Conservation (phyloP, 2,329 filamentous ascomycete genomes). For the Phoma sp. region DNA sequence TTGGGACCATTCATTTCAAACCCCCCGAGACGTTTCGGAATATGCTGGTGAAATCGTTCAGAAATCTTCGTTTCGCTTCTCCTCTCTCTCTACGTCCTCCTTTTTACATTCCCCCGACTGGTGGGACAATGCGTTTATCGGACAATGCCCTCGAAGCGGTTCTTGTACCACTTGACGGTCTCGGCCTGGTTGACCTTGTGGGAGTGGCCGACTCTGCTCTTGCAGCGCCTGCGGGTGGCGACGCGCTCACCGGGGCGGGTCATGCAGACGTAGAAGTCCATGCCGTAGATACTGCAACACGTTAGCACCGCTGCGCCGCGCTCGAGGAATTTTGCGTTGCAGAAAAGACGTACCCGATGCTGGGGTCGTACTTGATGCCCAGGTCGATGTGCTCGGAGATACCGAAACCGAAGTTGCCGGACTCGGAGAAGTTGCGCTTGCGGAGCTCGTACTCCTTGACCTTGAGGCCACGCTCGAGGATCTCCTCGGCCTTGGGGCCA, state of each 20-base stretch:
- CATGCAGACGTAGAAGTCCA: constrained; percentile 99
- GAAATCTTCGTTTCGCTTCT: constrained; percentile 38
- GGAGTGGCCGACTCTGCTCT: constrained; percentile 81
- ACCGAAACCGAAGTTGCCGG: constrained; percentile 95
- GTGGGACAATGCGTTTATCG: constrained; percentile 69
- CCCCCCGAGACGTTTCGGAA: constrained; percentile 43
- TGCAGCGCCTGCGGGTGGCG: constrained; percentile 88
- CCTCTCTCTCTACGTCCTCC: constrained; percentile 24
- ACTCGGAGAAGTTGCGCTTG: constrained; percentile 99
- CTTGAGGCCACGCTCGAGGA: constrained; percentile 99
- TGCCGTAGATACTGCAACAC: constrained; percentile 60
- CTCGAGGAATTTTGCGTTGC: too few relatives aligned
- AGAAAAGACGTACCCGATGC: constrained; percentile 46
- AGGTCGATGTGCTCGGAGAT: constrained; percentile 99
- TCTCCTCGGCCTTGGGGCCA: constrained; percentile 99
- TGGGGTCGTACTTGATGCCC: constrained; percentile 78
- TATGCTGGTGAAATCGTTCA: constrained; percentile 45
- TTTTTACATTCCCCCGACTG: background rate
- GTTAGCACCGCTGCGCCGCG: constrained; percentile 26
- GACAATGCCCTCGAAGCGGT: constrained; percentile 97
- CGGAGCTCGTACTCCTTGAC: constrained; percentile 99
- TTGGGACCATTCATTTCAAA: constrained; percentile 32
- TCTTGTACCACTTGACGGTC: constrained; percentile 98
- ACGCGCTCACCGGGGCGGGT: constrained; percentile 98
- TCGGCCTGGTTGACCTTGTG: constrained; percentile 95